phyloP scores from a whole-genome alignment of 768 basidiomycete species.

The Termitomyces sp. region DNA sequence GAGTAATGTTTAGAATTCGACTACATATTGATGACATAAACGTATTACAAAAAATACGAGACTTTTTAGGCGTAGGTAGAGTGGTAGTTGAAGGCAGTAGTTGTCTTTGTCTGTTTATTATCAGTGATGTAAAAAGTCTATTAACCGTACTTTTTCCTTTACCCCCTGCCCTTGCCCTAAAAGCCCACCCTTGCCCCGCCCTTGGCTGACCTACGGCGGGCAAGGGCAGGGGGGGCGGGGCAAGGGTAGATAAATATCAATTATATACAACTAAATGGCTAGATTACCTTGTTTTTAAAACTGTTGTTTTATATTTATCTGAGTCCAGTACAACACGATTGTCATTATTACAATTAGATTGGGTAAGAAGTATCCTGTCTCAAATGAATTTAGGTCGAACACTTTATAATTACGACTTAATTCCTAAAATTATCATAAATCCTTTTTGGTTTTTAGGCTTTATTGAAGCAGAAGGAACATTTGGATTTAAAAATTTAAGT shows the following conservation, averaged over 20 bases:
- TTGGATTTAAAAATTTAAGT: too few relatives aligned
- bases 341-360: background rate
- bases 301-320: background rate
- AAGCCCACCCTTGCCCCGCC: too few relatives aligned
- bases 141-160: background rate
- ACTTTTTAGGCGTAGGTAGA: background rate
- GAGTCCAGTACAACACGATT: background rate
- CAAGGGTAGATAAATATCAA: background rate
- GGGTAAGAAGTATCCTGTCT: background rate
- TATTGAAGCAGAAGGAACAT: too few relatives aligned
- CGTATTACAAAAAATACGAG: conserved; percentile 2
- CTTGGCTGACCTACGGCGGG: too few relatives aligned
- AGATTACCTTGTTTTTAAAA: conserved; percentile 1
- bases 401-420: background rate
- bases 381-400: background rate
- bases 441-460: too few relatives aligned
- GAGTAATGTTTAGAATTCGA: conserved; percentile 1
- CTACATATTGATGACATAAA: background rate
- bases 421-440: background rate
- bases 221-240: too few relatives aligned
- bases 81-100: background rate
- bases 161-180: background rate
- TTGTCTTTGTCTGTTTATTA: conserved; percentile 2
- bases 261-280: background rate
- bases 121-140: background rate